phyloP scores from a whole-genome alignment of 2,329 filamentous ascomycete species.

The Pseudogymnoascus sp. region DNA sequence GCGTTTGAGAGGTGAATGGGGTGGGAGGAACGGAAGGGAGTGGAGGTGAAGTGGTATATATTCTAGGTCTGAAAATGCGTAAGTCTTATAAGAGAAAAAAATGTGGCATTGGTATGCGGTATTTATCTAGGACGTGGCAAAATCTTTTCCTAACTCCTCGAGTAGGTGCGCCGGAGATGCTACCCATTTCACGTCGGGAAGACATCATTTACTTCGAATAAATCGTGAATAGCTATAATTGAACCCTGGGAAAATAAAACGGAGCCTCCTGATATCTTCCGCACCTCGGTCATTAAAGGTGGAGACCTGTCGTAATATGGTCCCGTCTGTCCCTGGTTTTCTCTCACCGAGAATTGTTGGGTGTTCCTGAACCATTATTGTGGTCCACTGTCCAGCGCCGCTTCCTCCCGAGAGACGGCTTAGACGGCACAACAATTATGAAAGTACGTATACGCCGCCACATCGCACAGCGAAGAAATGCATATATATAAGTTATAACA shows the following conservation, averaged over 20 bases:
- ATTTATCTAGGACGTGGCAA: conserved; percentile 8
- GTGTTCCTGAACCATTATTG: not conserved
- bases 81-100: not conserved
- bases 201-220: conserved; percentile 7
- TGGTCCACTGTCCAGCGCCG: not conserved
- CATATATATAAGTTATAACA: conserved; percentile 6
- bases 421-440: not conserved
- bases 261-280: not conserved
- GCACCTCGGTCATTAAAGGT: not conserved
- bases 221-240: not conserved
- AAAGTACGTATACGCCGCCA: not conserved
- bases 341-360: not conserved
- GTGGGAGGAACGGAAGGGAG: not conserved
- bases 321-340: not conserved
- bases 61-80: not conserved
- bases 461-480: not conserved
- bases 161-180: not conserved
- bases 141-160: not conserved
- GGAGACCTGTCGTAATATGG: not conserved
- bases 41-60: not conserved
- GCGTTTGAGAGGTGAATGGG: not conserved
- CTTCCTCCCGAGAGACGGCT: not conserved
- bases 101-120: not conserved
- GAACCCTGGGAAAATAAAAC: not conserved
- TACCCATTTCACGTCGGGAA: not conserved